Evolutionary conservation across 2,329 filamentous ascomycete genomes (phyloP).

Genomic region (Trichoderma simmonsii): DNA sequence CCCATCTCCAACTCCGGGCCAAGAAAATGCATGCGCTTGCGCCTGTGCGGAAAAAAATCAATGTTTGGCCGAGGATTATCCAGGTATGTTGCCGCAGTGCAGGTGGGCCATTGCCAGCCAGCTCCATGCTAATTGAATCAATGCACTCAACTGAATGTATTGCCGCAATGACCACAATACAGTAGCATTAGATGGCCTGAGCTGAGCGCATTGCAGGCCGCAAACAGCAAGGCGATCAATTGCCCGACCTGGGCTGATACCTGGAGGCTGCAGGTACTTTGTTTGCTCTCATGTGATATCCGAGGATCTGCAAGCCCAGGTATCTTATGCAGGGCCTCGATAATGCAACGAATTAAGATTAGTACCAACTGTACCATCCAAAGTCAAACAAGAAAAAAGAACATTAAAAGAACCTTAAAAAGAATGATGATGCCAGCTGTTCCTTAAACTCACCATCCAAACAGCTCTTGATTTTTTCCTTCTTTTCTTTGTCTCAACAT

Average conservation of each 20-base stretch:
- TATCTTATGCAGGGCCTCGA: neutral
- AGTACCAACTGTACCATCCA: neutral
- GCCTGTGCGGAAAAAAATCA: neutral
- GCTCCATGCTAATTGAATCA: neutral
- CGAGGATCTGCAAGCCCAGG: neutral
- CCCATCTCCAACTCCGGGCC: neutral
- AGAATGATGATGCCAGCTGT: neutral
- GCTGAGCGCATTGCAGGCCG: neutral
- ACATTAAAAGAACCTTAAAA: neutral
- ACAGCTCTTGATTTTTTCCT: neutral
- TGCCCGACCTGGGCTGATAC: neutral
- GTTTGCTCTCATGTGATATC: neutral
- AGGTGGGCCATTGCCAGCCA: neutral
- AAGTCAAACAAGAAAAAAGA: neutral
- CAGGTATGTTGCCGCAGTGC: neutral
- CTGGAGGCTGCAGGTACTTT: neutral
- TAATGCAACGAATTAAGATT: neutral
- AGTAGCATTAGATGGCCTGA: neutral
- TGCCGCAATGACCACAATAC: neutral
- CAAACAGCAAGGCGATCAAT: neutral
- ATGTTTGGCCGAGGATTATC: slow-evolving; percentile 5
- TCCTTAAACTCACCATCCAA: neutral
- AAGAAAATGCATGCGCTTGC: neutral
- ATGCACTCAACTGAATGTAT: neutral
- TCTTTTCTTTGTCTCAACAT: neutral